Base-by-base conservation (phyloP, 2,329 filamentous ascomycete genomes). In the Colletotrichum trifolii region DNA sequence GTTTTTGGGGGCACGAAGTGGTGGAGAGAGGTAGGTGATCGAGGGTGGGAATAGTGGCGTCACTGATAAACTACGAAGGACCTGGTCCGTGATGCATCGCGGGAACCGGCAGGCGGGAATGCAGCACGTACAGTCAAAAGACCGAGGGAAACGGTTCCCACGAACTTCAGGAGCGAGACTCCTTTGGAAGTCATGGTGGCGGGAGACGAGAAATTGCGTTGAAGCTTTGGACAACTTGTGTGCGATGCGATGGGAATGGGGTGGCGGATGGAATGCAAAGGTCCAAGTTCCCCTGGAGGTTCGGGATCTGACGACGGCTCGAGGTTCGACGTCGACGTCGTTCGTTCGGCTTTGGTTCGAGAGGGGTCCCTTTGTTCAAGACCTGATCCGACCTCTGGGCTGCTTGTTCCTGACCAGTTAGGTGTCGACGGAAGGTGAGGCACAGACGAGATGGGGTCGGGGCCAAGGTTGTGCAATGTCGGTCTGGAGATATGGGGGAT, bases 111-210 rank as follows among this genome's bases (percentile, higher is more conserved):
- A 34, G 53, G 52, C 46, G 42, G 52, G 35, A 47, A 83, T 25
- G 25, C 25, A 25, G 25, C 25, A 25, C 91, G 73, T 87, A 97
- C 94, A 65, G 94, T 97, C 77, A 97, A 81, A 62, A 97, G 85
- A 68, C 95, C 95, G 63, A 97, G 85, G 72, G 91, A 95, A 70
- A 97, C 87, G 55, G 93, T 96, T 74, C 95, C 95, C 71, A 97
- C 91, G 77, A 97, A 97, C 82, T 98, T 97, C 81, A 92, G 88
- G 77, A 91, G 81, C 60, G 92, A 89, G 74, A 97, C 84, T 74
- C 89, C 88, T 72, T 85, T 88, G 72, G 86, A 87, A 71, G 87
- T 84, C 87, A 93, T 91, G 78, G 75, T 71, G 66, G 63, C 66
- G 57, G 63, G 60, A 33, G 36, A 36, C 33, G 42, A 40, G 17